Conservation (phyloP, 257 asterid species). For the Linaria vulgaris region DNA sequence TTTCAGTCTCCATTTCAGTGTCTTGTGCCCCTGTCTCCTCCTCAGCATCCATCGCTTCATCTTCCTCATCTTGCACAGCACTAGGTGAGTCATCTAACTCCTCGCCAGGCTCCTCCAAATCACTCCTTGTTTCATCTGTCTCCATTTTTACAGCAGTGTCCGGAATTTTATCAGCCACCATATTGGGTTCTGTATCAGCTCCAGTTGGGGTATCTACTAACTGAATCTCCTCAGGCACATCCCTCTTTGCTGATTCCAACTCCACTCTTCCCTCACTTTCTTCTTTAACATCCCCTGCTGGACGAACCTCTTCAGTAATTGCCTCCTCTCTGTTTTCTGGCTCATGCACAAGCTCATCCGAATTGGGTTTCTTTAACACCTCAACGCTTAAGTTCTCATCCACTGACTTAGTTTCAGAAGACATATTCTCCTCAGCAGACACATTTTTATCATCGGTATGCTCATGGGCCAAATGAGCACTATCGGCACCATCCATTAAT, state of each 20-base stretch:
- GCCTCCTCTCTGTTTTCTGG: constrained; percentile 29
- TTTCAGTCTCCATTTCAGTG: constrained; percentile 76
- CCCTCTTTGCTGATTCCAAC: constrained; percentile 24
- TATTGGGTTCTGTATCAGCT: constrained; percentile 30
- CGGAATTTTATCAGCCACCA: constrained; percentile 24
- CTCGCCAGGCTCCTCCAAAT: constrained; percentile 45
- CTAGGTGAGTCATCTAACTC: constrained; percentile 46
- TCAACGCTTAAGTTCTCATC: constrained; percentile 27
- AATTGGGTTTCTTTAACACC: constrained; percentile 25
- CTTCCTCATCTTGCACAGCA: constrained; percentile 54
- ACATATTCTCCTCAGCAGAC: constrained; percentile 27
- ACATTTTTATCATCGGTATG: constrained; percentile 28
- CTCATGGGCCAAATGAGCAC: constrained; percentile 28
- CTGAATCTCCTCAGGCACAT: constrained; percentile 27
- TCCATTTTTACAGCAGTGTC: constrained; percentile 41
- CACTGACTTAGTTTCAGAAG: constrained; percentile 24
- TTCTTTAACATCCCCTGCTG: constrained; percentile 29
- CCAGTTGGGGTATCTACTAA: constrained; percentile 34
- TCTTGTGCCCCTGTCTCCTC: constrained; percentile 61
- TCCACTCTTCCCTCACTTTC: constrained; percentile 38
- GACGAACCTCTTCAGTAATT: constrained; percentile 31
- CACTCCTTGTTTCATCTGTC: constrained; percentile 50
- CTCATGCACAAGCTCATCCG: constrained; percentile 29
- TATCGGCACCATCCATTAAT: constrained; percentile 19
- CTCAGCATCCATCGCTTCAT: constrained; percentile 52